Evolutionary conservation across 495 filamentous ascomycete species (phyloP), one percentile per base, ranked within the genome.

Genomic region (Evernia prunastri): DNA sequence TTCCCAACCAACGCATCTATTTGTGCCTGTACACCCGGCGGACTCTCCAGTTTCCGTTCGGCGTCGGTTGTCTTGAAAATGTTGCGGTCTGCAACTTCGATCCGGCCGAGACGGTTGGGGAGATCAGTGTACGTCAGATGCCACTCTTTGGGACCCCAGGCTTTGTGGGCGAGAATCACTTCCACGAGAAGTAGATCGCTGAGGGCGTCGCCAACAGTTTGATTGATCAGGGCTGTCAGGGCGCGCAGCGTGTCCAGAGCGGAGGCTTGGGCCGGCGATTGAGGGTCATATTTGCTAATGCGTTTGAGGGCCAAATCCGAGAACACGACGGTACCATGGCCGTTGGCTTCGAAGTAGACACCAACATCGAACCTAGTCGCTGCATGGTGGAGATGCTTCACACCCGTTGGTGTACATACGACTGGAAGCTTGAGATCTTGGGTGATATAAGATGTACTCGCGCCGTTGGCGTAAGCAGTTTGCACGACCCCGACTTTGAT

Each of bases 291-390:
- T 60, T 78, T 87, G 63, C 83, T 81, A 77, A 97, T 92, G 35
- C 82, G 80, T 68, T 87, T 87, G 13, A 93, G 72, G 0, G 94
- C 92, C 54, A 85, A 82, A 42, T 86, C 84, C 4, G 91, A 96
- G 82, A 98, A 98, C 45, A 96, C 85, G 31, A 97, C 90, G 31
- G 94, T 98, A 60, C 94, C 94, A 74, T 98, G 94, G 57, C 94
- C 94, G 71, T 98, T 98, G 58, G 94, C 94, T 76, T 98, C 94
- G 70, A 98, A 98, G 76, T 98, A 98, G 60, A 97, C 91, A 49
- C 94, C 94, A 58, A 96, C 86, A 71, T 97, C 95, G 69, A 91
- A 95, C 29, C 87, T 87, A 60, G 88, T 83, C 36, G 94, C 94
- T 20, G 90, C 94, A 72, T 97, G 95, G 77, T 98, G 94, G 47